phyloP scores from a whole-genome alignment of 1,139 yeast genomes.

The Candida sojae region DNA sequence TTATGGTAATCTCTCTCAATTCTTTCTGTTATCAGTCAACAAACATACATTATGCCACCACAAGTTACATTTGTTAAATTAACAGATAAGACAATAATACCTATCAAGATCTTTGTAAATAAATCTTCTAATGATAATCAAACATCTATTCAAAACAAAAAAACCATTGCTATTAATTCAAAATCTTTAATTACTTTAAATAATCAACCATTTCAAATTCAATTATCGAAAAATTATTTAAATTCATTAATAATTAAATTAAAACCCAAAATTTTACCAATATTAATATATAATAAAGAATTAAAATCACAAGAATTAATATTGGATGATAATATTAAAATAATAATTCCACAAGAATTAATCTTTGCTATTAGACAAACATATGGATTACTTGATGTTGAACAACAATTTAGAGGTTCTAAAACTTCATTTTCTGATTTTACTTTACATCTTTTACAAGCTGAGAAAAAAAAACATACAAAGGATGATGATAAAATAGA shows the following conservation, averaged over 20 bases:
- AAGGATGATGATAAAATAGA: not conserved
- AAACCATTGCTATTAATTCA: slow-evolving; percentile 13
- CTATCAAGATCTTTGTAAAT: slow-evolving; percentile 14
- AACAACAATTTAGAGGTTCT: not conserved
- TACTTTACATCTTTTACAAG: not conserved
- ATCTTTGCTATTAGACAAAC: slow-evolving; percentile 5
- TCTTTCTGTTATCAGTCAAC: not conserved
- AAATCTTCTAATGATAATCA: not conserved
- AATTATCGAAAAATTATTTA: slow-evolving; percentile 11
- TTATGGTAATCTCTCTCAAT: not conserved
- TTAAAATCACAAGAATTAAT: not conserved
- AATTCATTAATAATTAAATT: slow-evolving; percentile 5
- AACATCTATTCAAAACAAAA: not conserved
- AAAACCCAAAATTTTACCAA: slow-evolving; percentile 5
- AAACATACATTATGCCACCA: slow-evolving; percentile 13
- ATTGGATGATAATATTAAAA: slow-evolving; percentile 6
- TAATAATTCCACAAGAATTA: slow-evolving; percentile 5
- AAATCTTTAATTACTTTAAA: slow-evolving; percentile 14
- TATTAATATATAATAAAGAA: slow-evolving; percentile 4
- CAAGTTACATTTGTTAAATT: slow-evolving; percentile 15
- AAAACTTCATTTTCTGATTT: not conserved
- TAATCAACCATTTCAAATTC: slow-evolving; percentile 11
- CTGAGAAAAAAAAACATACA: not conserved
- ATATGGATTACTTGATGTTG: slow-evolving; percentile 7
- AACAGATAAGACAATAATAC: slow-evolving; percentile 8